Percentiles rank a stretch among this genome's conserved stretches.
phyloP scores from a whole-genome alignment of 2,329 filamentous ascomycete genomes.

The Pseudogymnoascus sp. region DNA sequence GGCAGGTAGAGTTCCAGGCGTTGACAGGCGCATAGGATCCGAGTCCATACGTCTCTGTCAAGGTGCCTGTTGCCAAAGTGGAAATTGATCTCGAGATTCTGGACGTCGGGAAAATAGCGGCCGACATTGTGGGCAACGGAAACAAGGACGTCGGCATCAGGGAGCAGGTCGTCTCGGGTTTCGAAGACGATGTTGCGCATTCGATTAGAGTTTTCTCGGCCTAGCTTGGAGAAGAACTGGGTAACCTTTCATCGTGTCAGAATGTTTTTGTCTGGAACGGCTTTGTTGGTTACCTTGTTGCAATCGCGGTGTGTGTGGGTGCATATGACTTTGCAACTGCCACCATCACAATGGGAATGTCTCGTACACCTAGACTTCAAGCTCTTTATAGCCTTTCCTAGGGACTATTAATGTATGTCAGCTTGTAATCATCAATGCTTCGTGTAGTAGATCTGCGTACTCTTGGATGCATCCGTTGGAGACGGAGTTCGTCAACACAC shows the following conservation, averaged over 20 bases:
- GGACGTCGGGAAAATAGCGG: constrained; percentile 5
- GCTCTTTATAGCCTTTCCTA: not conserved
- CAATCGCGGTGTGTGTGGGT: not conserved
- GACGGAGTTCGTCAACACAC: not conserved
- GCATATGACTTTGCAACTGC: not conserved
- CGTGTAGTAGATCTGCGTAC: not conserved
- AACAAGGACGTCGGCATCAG: constrained; percentile 4
- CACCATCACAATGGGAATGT: not conserved
- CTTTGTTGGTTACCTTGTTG: constrained; percentile 5
- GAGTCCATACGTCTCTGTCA: not conserved
- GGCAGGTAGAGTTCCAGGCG: not conserved
- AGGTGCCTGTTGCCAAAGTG: not conserved
- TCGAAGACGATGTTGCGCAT: constrained; percentile 6
- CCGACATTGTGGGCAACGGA: constrained; percentile 7
- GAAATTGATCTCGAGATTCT: constrained; percentile 10
- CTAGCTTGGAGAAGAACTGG: constrained; percentile 5
- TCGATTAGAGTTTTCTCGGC: not conserved
- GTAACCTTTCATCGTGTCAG: constrained; percentile 6
- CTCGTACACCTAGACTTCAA: not conserved
- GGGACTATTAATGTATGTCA: not conserved
- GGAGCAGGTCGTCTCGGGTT: not conserved
- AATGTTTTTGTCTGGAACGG: not conserved
- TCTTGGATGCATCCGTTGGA: not conserved
- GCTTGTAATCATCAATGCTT: not conserved
- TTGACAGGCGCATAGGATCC: not conserved